Evolutionary conservation across 257 asterid species (phyloP), one percentile per base, ranked within the genome.

Genomic region (Solanum ossicruentum): DNA sequence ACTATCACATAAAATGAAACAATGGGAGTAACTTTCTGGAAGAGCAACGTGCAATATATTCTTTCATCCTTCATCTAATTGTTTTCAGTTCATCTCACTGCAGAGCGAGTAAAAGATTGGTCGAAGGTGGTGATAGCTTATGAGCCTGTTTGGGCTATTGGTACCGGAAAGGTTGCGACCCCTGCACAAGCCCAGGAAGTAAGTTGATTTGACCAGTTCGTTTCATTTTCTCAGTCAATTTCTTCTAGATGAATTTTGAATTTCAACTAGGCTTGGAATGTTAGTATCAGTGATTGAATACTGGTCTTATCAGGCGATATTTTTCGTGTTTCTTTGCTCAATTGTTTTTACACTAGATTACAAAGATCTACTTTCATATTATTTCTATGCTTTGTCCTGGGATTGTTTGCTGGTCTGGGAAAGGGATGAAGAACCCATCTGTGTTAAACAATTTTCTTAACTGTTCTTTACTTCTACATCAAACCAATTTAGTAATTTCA

Each of bases 101-200:
- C 97, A 96, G 99, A 89, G 0, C 73, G 82, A 67, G 90, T 96
- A 73, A 88, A 93, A 39, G 94, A 95, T 66, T 96, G 99, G 99
- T 78, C 90, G 66, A 93, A 95, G 26, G 93, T 96, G 81, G 99
- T 96, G 83, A 43, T 96, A 88, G 99, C 99, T 78, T 96, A 96
- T 86, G 99, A 96, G 91, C 99, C 99, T 88, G 99, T 96, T 86
- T 96, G 99, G 99, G 99, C 99, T 86, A 96, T 96, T 90, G 99
- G 99, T 85, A 96, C 99, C 63, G 99, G 99, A 84, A 95, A 93
- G 92, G 99, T 96, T 58, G 99, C 99, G 63, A 72, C 89, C 77
- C 98, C 99, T 85, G 98, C 95, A 73, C 99, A 96, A 92, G 99
- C 98, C 86, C 98, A 96, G 89, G 99, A 96, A 88, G 99, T 96